These are phyloP conservation scores for Oleoguttula mirabilis DNA, from an alignment of 495 filamentous ascomycete genomes.

Conservation along the genomic window DNA sequence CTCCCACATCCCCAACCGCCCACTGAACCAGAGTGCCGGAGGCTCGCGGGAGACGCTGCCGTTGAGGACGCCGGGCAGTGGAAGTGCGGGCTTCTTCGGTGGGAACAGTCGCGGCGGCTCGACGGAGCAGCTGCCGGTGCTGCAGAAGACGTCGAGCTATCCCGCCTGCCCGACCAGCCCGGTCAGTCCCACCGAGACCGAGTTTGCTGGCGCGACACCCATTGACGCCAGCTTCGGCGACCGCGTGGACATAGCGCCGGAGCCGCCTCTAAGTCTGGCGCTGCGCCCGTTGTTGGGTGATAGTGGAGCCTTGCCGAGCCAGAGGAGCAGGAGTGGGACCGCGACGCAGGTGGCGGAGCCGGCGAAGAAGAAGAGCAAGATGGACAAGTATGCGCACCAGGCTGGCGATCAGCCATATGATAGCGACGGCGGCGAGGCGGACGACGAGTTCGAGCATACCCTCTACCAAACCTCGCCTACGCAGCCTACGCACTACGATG, in stretches of 20 bases:
- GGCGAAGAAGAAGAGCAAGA: slow-evolving; percentile 5
- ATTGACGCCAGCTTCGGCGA: slow-evolving; percentile 22
- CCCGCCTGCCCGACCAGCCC: slow-evolving; percentile 9
- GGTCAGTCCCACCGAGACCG: slow-evolving; percentile 15
- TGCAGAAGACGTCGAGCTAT: slow-evolving; percentile 15
- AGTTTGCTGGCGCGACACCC: slow-evolving; percentile 17
- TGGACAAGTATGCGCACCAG: slow-evolving; percentile 21
- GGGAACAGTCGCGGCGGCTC: background rate
- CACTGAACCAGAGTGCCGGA: background rate
- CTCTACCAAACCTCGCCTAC: slow-evolving; percentile 52
- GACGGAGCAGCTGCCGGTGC: slow-evolving; percentile 12
- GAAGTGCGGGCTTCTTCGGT: background rate
- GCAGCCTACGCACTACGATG: slow-evolving; percentile 65
- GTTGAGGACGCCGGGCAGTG: slow-evolving; percentile 5
- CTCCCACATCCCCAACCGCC: slow-evolving; percentile 15
- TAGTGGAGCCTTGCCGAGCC: slow-evolving; percentile 5
- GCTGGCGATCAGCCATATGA: slow-evolving; percentile 38
- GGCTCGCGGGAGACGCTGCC: slow-evolving; percentile 6
- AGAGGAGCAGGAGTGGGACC: slow-evolving; percentile 19
- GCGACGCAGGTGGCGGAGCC: slow-evolving; percentile 4
- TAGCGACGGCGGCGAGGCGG: slow-evolving; percentile 71
- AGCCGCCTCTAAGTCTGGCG: background rate
- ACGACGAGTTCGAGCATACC: slow-evolving; percentile 83
- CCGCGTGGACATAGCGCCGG: slow-evolving; percentile 11
- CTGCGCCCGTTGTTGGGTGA: background rate